phyloP scores from a whole-genome alignment of 2,329 filamentous ascomycete genomes.

The Huntiella bhutanensis region DNA sequence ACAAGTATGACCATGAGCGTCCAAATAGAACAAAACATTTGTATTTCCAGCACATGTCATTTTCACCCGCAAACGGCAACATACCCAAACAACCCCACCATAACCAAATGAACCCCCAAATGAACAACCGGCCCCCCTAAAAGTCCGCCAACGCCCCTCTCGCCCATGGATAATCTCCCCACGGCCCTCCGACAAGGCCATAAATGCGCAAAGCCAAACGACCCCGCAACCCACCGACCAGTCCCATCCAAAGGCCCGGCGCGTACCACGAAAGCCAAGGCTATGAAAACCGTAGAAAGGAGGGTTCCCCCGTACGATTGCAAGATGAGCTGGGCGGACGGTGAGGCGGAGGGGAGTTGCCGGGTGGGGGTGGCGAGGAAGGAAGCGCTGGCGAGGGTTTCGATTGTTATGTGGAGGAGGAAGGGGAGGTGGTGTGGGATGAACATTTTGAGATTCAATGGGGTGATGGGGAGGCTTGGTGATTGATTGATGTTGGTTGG shows the following conservation, averaged over 20 bases:
- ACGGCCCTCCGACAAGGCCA: slow-evolving; percentile 28
- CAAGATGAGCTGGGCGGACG: slow-evolving; percentile 24
- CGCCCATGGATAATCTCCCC: slow-evolving; percentile 16
- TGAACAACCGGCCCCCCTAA: slow-evolving; percentile 30
- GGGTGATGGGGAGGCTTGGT: not conserved
- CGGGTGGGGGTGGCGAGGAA: slow-evolving; percentile 25
- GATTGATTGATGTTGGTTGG: not conserved
- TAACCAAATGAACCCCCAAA: slow-evolving; percentile 22
- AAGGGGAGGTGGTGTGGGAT: slow-evolving; percentile 18
- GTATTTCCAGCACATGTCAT: not conserved
- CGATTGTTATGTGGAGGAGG: slow-evolving; percentile 20
- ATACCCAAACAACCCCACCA: slow-evolving; percentile 20
- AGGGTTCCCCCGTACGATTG: slow-evolving; percentile 30
- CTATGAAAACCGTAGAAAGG: slow-evolving; percentile 25
- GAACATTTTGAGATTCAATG: slow-evolving; percentile 9
- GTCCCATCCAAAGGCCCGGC: slow-evolving; percentile 17
- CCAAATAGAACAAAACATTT: not conserved
- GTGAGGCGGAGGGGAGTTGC: slow-evolving; percentile 24
- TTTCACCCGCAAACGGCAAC: not conserved
- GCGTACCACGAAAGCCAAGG: slow-evolving; percentile 19
- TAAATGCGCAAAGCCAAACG: slow-evolving; percentile 29
- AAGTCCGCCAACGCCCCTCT: slow-evolving; percentile 12
- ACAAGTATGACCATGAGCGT: not conserved
- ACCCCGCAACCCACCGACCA: slow-evolving; percentile 19
- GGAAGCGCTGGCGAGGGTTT: slow-evolving; percentile 25